Evolutionary conservation across 179 eudicot genomes (phyloP).

Genomic region (Actinidia arguta): DNA sequence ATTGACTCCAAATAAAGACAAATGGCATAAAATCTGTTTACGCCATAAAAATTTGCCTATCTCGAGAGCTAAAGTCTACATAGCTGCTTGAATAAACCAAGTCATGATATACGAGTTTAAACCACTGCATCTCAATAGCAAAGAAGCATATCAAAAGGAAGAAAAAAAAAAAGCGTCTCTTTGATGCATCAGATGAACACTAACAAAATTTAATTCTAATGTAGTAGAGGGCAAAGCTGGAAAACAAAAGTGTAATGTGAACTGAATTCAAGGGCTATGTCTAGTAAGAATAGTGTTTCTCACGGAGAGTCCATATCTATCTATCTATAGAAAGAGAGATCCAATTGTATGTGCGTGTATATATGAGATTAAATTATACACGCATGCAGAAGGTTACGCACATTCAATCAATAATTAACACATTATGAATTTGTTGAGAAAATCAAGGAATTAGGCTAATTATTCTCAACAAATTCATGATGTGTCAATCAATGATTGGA

Average conservation of each 20-base stretch:
- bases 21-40: background rate
- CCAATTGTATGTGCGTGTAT: no score
- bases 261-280: background rate
- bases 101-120: background rate
- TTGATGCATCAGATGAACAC: constrained; percentile 3
- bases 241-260: background rate
- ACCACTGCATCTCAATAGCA: background rate
- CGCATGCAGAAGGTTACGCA: no score
- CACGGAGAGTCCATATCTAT: no score
- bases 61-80: background rate
- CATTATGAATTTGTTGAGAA: no score
- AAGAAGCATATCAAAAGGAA: background rate
- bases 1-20: background rate
- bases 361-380: no score
- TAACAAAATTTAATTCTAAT: background rate
- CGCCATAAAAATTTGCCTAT: background rate
- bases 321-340: no score
- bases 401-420: no score
- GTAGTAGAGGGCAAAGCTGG: background rate
- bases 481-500: no score
- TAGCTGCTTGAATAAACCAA: background rate
- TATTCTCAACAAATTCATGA: no score
- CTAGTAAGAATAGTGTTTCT: background rate
- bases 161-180: background rate
- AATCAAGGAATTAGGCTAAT: no score